Evolutionary conservation across 257 asterid genomes (phyloP).

Genomic region (Thymus mandschuricus): DNA sequence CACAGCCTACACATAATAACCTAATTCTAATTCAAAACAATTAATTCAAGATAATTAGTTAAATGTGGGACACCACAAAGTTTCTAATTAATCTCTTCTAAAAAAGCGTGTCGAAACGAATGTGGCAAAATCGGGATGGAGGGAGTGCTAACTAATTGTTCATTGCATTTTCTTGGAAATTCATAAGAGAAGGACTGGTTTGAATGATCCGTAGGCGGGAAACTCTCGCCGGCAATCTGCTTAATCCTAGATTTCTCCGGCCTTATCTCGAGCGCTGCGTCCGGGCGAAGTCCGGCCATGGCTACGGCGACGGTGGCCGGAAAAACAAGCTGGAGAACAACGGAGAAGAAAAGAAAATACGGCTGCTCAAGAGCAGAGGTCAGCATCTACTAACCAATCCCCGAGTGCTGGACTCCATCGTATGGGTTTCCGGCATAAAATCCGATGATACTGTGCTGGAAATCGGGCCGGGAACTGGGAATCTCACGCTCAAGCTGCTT

Average conservation of each 20-base stretch:
- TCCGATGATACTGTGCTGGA: constrained; percentile 84
- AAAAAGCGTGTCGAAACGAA: no score
- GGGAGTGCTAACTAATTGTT: no score
- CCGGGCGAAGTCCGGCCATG: constrained; percentile 50
- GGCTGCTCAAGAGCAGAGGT: constrained; percentile 77
- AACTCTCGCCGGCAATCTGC: constrained; percentile 28
- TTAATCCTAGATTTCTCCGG: constrained; percentile 9
- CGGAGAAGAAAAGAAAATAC: constrained; percentile 40
- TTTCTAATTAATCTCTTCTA: no score
- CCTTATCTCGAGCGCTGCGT: constrained; percentile 34
- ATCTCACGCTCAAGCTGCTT: constrained; percentile 87
- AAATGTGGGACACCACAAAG: no score
- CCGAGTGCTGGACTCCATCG: constrained; percentile 69
- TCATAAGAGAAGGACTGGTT: background rate
- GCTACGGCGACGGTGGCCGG: constrained; percentile 33
- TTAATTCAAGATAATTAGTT: no score
- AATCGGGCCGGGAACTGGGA: constrained; percentile 97
- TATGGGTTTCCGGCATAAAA: constrained; percentile 59
- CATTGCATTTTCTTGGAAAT: background rate
- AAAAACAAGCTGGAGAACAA: constrained; percentile 30
- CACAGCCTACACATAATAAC: no score
- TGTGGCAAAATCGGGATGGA: no score
- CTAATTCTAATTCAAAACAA: no score
- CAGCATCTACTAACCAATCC: constrained; percentile 86
- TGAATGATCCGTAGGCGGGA: constrained; percentile 49